A percentile compares a stretch with the other conserved stretches of the same genome.
phyloP scores from a whole-genome alignment of 805 yeast genomes.

The Scheffersomyces ergatensis region DNA sequence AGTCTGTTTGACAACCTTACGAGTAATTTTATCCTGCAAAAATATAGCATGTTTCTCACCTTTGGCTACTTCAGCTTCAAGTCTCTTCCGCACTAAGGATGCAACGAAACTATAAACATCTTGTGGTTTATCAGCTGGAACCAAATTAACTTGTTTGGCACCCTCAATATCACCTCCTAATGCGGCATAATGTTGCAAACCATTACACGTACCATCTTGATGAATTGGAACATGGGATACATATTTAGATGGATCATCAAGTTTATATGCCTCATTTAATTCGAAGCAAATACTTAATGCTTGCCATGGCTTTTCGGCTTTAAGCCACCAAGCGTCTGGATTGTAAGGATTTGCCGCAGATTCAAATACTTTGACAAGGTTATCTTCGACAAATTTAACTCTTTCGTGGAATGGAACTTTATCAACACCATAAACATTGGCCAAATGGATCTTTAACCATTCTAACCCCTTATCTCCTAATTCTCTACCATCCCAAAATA shows the following conservation, averaged over 20 bases:
- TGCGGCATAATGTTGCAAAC: constrained; percentile 84
- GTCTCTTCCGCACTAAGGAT: constrained; percentile 52
- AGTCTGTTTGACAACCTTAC: constrained; percentile 93
- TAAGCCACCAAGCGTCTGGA: constrained; percentile 62
- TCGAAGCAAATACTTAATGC: constrained; percentile 70
- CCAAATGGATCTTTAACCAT: constrained; percentile 76
- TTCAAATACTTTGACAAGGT: constrained; percentile 51
- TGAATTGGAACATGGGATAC: constrained; percentile 76
- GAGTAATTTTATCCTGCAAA: constrained; percentile 60
- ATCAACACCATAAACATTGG: constrained; percentile 73
- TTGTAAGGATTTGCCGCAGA: constrained; percentile 64
- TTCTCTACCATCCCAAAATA: constrained; percentile 75
- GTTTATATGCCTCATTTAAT: constrained; percentile 55
- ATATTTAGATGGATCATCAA: constrained; percentile 62
- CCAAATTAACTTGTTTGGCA: constrained; percentile 73
- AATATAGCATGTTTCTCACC: constrained; percentile 55
- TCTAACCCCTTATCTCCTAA: constrained; percentile 62
- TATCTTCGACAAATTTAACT: constrained; percentile 54
- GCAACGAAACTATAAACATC: constrained; percentile 78
- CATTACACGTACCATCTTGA: constrained; percentile 87
- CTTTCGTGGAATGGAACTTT: constrained; percentile 68
- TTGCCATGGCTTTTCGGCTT: constrained; percentile 85
- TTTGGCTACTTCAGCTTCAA: constrained; percentile 50
- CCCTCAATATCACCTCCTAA: constrained; percentile 84
- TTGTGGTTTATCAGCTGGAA: constrained; percentile 70